Evolutionary conservation across 2,329 filamentous ascomycete species (phyloP), one percentile per base, ranked within the genome.

Genomic region (Aspergillus ruber): DNA sequence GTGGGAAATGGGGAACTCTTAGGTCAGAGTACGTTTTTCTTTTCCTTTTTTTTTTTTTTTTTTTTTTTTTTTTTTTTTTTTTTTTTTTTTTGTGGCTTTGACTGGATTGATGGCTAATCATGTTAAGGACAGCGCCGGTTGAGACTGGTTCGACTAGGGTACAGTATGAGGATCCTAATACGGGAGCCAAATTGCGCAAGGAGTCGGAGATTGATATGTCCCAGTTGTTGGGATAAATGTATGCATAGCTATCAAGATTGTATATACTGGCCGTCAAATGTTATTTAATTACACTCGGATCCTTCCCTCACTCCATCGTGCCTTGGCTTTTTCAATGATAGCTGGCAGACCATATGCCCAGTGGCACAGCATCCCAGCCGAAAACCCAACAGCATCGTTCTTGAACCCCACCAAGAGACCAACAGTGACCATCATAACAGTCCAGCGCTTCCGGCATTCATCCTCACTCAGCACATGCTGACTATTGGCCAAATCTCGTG

Each of bases 351-450:
- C 66, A 57, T 90, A 86, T 0, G 82, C 80, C 69, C 79, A 84
- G 67, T 91, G 82, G 64, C 89, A 94, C 3, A 87, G 64, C 75
- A 95, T 80, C 0, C 91, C 91, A 0, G 85, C 88, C 12, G 86
- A 50, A 59, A 96, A 95, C 0, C 91, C 91, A 5, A 95, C 80
- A 0, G 85, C 90, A 68, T 95, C 90, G 61, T 96, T 97, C 65
- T 83, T 86, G 60, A 95, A 95, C 0, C 88, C 89, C 43, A 97
- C 68, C 46, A 95, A 78, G 2, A 85, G 80, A 0, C 87, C 90
- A 7, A 88, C 82, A 0, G 91, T 97, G 52, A 90, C 84, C 49
- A 95, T 76, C 90, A 96, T 94, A 0, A 95, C 84, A 18, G 83
- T 87, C 86, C 88, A 95, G 48, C 90, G 77, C 64, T 88, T 82